phyloP scores from a whole-genome alignment of 176 grass and related monocot species.

The Zea luxurians region DNA sequence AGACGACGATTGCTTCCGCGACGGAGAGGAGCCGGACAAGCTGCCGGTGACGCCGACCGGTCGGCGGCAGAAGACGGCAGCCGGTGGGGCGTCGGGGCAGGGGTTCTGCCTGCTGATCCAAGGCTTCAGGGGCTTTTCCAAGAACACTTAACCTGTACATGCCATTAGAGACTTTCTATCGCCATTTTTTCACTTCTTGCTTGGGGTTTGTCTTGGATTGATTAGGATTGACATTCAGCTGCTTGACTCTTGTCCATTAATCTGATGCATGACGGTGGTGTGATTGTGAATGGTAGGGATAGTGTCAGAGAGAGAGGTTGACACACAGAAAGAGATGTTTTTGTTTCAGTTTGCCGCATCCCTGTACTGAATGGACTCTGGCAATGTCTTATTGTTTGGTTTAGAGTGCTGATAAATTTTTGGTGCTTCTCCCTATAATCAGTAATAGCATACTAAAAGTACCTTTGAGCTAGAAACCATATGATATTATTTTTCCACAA shows the following conservation, averaged over 20 bases:
- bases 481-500: no score
- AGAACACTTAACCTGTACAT: constrained; percentile 51
- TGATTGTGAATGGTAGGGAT: constrained; percentile 43
- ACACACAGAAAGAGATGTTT: constrained; percentile 31
- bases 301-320: constrained; percentile 11
- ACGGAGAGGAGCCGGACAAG: constrained; percentile 26
- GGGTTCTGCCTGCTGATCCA: constrained; percentile 70
- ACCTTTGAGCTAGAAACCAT: no score
- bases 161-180: constrained; percentile 18
- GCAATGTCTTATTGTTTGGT: no score
- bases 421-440: no score
- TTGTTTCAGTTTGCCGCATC: constrained; percentile 33
- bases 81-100: constrained; percentile 10
- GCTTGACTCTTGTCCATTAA: constrained; percentile 31
- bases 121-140: constrained; percentile 55
- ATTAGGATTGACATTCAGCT: constrained; percentile 29
- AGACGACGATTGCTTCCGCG: constrained; percentile 7
- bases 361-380: constrained; percentile 22
- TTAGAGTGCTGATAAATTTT: no score
- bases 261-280: constrained; percentile 21
- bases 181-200: constrained; percentile 25
- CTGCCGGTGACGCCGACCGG: not conserved
- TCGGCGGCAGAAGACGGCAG: constrained; percentile 34
- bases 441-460: no score
- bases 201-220: constrained; percentile 20